Base-by-base conservation (phyloP, 352 stramenopile genomes). In the Phytophthora melonis region DNA sequence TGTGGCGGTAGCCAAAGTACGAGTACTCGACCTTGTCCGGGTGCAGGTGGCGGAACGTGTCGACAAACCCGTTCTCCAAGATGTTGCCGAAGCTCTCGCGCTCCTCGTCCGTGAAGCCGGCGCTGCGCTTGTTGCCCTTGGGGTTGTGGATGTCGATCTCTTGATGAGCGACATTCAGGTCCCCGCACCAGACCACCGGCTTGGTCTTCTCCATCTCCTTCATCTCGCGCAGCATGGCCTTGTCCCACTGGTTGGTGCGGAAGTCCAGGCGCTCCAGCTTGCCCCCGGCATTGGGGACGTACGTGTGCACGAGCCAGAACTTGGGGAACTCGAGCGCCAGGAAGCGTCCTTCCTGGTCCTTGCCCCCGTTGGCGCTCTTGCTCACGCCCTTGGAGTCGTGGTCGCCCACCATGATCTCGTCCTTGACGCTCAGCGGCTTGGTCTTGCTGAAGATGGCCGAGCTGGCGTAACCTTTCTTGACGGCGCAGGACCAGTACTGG, bases 71-170 rank as follows among this genome's bases (percentile, higher is more conserved):
- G 23, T 59, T 78, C 3, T 77, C 70, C 25, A 96, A 67, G 23
- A 94, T 86, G 14, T 66, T 25, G 14, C 83, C 65, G 52, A 96
- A 96, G 68, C 88, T 95, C 53, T 91, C 75, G 47, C 89, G 86
- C 63, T 96, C 89, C 14, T 86, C 86, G 41, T 94, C 85, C 34
- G 89, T 96, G 62, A 95, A 95, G 21, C 88, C 89, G 1, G 89
- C 76, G 34, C 83, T 93, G 63, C 85, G 95, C 74, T 72, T 77
- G 68, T 96, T 96, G 49, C 78, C 75, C 68, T 94, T 94, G 43
- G 89, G 89, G 77, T 96, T 87, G 68, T 96, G 89, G 61, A 96
- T 96, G 71, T 96, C 89, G 54, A 96, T 95, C 62, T 96, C 89
- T 75, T 96, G 70, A 79, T 96, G 84, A 30, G 89, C 89, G 58